Conservation (phyloP, 1,284 basidiomycete species). For the Cronartium quercuum region DNA sequence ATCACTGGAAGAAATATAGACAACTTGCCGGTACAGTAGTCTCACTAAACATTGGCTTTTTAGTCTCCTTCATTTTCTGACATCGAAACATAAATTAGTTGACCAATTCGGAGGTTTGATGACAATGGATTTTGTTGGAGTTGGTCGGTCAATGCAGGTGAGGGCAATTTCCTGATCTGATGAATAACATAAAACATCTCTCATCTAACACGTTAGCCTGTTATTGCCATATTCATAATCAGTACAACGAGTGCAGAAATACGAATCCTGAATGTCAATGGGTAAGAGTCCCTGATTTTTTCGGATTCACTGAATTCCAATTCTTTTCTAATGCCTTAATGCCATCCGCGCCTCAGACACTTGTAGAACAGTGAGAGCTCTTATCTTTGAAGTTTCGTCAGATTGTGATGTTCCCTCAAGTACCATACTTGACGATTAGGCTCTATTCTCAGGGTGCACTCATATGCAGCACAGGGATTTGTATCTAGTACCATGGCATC, state of each 20-base stretch:
- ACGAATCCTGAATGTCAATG: not conserved
- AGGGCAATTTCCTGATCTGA: not conserved
- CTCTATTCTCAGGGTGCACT: not conserved
- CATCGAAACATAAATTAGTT: not conserved
- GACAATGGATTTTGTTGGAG: not conserved
- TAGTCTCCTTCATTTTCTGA: not conserved
- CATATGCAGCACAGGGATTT: not conserved
- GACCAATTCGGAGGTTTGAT: not conserved
- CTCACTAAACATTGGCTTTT: too few species aligned
- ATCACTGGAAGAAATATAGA: not conserved
- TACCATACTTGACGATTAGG: not conserved
- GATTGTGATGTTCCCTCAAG: too few species aligned
- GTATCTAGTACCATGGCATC: not conserved
- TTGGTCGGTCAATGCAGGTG: not conserved
- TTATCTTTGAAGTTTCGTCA: not conserved
- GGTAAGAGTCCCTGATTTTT: not conserved
- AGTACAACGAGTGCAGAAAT: not conserved
- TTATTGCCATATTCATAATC: not conserved
- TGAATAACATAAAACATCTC: not conserved
- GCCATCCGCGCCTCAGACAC: not conserved
- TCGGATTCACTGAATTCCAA: not conserved
- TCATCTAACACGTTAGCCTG: not conserved
- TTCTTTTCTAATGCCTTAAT: not conserved
- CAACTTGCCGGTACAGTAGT: not conserved
- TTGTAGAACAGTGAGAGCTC: not conserved